Conservation (phyloP, 2,329 filamentous ascomycete species). For the Fusarium cyanostomum region DNA sequence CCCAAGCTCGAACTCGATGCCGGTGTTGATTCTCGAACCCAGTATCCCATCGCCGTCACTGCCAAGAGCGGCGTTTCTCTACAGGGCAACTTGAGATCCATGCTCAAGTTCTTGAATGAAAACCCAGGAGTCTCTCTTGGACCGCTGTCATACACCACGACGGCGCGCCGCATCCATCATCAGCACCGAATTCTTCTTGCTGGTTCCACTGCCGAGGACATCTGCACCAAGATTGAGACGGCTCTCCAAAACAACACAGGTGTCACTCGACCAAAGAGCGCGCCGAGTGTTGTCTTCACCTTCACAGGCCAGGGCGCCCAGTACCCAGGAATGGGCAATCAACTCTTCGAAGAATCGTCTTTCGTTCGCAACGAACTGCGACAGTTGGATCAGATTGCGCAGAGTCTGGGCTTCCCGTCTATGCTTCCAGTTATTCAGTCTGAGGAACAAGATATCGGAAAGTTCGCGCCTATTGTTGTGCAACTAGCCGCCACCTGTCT, state of each 20-base stretch:
- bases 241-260: constrained; percentile 18
- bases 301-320: constrained; percentile 58
- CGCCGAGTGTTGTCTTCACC: constrained; percentile 45
- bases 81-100: constrained; percentile 14
- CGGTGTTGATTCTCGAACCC: constrained; percentile 52
- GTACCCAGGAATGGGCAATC: constrained; percentile 44
- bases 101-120: constrained; percentile 24
- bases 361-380: constrained; percentile 48
- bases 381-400: constrained; percentile 45
- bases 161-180: constrained; percentile 40
- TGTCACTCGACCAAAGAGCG: constrained; percentile 16
- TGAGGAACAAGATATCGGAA: constrained; percentile 18
- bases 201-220: neutral
- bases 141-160: constrained; percentile 60
- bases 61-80: constrained; percentile 20
- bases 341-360: constrained; percentile 47
- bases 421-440: constrained; percentile 38
- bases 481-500: constrained; percentile 53
- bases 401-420: constrained; percentile 50
- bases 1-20: constrained; percentile 33
- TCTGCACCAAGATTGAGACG: constrained; percentile 17
- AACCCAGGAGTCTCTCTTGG: constrained; percentile 48
- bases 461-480: constrained; percentile 34
- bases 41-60: constrained; percentile 18
- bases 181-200: constrained; percentile 57